A percentile compares a stretch with the other conserved stretches of the same genome.
Evolutionary conservation across 306 rosid species (phyloP).

Genomic region (Lagenaria siceraria): DNA sequence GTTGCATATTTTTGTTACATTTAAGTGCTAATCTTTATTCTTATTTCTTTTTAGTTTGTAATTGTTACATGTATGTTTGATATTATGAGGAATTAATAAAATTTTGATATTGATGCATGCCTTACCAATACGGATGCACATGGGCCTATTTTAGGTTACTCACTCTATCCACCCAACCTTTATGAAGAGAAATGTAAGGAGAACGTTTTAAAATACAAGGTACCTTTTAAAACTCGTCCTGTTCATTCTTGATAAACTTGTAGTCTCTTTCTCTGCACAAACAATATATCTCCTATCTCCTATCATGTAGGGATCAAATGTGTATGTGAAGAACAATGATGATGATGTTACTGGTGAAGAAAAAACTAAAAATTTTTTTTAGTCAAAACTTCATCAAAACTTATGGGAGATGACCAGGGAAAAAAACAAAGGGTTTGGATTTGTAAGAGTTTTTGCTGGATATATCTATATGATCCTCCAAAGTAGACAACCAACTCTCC

Average conservation of each 20-base stretch:
- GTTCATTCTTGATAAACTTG: background rate
- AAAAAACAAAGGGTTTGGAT: constrained; percentile 77
- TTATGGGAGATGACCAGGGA: constrained; percentile 72
- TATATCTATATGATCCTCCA: too few species aligned
- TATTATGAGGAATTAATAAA: too few species aligned
- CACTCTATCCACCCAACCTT: too few species aligned
- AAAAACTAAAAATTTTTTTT: constrained; percentile 45
- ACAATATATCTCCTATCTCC: background rate
- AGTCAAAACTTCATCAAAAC: constrained; percentile 57
- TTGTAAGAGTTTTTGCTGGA: too few species aligned
- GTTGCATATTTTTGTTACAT: too few species aligned
- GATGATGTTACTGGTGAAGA: constrained; percentile 60
- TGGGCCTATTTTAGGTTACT: too few species aligned
- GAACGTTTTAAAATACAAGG: constrained; percentile 52
- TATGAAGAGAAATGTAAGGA: constrained; percentile 79
- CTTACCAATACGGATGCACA: too few species aligned
- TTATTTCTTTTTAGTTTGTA: too few species aligned
- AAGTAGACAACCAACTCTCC: too few species aligned
- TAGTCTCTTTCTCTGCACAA: constrained; percentile 8
- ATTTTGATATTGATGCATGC: too few species aligned
- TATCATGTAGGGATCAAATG: constrained; percentile 52
- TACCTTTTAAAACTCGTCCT: constrained; percentile 3
- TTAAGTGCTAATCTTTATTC: too few species aligned
- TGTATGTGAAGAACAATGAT: constrained; percentile 79
- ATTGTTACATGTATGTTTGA: too few species aligned